Conservation (phyloP, 1,284 basidiomycete genomes). For the Sanguinoderma infundibulare region DNA sequence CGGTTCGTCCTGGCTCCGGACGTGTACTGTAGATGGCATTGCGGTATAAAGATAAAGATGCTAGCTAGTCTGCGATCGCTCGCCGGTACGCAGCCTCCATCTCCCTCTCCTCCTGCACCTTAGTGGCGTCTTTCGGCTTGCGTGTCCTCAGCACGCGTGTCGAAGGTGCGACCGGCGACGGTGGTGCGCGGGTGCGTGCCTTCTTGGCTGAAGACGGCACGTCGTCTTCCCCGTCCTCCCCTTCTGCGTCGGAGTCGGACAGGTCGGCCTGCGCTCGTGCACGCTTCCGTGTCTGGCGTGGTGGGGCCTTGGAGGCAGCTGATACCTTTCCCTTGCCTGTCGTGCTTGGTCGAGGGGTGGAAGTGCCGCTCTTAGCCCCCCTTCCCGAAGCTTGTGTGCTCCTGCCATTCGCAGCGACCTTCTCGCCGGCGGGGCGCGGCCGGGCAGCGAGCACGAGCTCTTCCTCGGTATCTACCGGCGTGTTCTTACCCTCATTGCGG, state of each 20-base stretch:
- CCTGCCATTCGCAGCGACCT: background rate
- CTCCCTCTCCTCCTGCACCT: conserved; percentile 50
- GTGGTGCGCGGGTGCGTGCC: conserved; percentile 20
- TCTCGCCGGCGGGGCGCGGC: conserved; percentile 2
- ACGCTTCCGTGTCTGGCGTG: conserved; percentile 32
- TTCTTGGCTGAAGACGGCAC: conserved; percentile 30
- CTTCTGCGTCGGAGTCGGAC: conserved; percentile 29
- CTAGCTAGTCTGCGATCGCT: conserved; percentile 47
- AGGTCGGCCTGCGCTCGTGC: conserved; percentile 27
- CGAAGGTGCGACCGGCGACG: conserved; percentile 34
- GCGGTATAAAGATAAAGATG: background rate
- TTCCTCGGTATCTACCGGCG: conserved; percentile 11
- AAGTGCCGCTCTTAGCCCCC: conserved; percentile 5
- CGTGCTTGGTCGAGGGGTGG: conserved; percentile 7
- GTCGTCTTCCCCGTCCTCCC: background rate
- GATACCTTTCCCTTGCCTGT: conserved; percentile 9
- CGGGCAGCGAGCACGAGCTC: conserved; percentile 7
- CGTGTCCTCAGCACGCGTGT: conserved; percentile 58
- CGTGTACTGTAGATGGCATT: conserved; percentile 8
- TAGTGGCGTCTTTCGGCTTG: conserved; percentile 49
- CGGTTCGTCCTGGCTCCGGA: conserved; percentile 1
- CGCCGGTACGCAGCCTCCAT: conserved; percentile 52
- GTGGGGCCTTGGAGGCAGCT: background rate
- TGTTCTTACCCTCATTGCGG: conserved; percentile 14
- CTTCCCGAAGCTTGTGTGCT: conserved; percentile 9